phyloP scores from a whole-genome alignment of 2,329 filamentous ascomycete species.

The Thielaviopsis populi region DNA sequence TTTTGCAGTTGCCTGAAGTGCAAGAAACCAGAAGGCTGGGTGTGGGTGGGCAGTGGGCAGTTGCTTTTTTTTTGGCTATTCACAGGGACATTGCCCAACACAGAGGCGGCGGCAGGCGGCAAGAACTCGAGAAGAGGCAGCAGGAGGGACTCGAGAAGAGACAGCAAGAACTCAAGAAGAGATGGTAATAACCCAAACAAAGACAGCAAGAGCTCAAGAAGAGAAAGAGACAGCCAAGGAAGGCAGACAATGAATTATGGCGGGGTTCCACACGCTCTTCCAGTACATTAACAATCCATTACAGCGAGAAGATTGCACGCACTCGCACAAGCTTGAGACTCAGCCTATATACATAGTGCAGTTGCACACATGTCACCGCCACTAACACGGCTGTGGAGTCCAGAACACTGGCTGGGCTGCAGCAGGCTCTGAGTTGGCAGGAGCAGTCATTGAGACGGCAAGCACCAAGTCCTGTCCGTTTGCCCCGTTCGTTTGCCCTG shows the following conservation, averaged over 20 bases:
- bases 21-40: conserved; percentile 2
- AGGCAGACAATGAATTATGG: too few relatives aligned
- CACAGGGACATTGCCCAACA: too few relatives aligned
- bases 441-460: neutral
- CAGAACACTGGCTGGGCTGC: neutral
- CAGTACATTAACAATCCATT: neutral
- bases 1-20: neutral
- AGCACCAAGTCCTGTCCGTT: neutral
- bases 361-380: too few relatives aligned
- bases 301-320: neutral
- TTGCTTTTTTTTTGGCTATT: neutral
- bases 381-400: neutral
- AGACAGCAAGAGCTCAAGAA: neutral
- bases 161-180: too few relatives aligned
- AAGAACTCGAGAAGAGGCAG: too few relatives aligned
- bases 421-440: neutral
- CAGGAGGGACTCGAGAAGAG: too few relatives aligned
- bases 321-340: too few relatives aligned
- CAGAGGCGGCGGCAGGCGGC: too few relatives aligned
- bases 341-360: too few relatives aligned
- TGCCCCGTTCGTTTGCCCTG: too few relatives aligned
- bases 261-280: too few relatives aligned
- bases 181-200: too few relatives aligned
- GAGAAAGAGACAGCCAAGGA: neutral
- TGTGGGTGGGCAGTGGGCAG: neutral